These are phyloP conservation scores for Imleria badia DNA, from an alignment of 768 basidiomycete genomes.

Conservation along the genomic window DNA sequence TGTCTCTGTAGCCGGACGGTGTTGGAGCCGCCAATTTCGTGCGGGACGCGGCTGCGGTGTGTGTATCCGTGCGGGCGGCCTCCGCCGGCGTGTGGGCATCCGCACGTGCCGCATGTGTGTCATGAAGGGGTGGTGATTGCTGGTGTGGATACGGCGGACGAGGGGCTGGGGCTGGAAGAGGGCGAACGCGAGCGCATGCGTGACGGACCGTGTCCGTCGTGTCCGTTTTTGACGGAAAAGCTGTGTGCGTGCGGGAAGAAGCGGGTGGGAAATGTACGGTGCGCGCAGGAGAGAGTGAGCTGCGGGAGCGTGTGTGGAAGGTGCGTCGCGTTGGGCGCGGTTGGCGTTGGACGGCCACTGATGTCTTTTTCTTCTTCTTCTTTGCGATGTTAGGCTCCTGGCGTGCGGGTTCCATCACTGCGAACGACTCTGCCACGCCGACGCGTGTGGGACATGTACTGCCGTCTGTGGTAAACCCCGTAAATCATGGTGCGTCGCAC, in stretches of 20 bases:
- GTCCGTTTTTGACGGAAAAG: constrained; percentile 77
- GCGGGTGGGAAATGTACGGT: constrained; percentile 72
- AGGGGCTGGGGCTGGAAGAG: constrained; percentile 14
- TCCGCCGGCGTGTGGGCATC: constrained; percentile 78
- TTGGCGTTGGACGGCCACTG: neutral
- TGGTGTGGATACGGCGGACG: constrained; percentile 25
- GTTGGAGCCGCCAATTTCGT: constrained; percentile 85
- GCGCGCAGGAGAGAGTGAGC: constrained; percentile 75
- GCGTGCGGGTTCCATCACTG: constrained; percentile 91
- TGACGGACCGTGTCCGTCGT: constrained; percentile 69
- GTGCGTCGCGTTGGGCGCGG: constrained; percentile 36
- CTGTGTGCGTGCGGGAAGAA: constrained; percentile 90
- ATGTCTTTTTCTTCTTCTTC: neutral
- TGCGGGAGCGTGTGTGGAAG: constrained; percentile 85
- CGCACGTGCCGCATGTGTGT: constrained; percentile 73
- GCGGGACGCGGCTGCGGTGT: constrained; percentile 80
- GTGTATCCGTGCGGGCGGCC: constrained; percentile 75
- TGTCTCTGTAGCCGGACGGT: constrained; percentile 88
- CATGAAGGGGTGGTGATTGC: constrained; percentile 60
- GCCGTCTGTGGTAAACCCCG: constrained; percentile 84
- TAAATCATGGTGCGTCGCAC: constrained; percentile 65
- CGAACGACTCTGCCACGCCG: constrained; percentile 77
- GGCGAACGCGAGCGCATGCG: neutral
- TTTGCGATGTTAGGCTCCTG: constrained; percentile 47
- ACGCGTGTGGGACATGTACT: constrained; percentile 75